Conservation (phyloP, 306 rosid genomes). For the Begonia loranthoides region DNA sequence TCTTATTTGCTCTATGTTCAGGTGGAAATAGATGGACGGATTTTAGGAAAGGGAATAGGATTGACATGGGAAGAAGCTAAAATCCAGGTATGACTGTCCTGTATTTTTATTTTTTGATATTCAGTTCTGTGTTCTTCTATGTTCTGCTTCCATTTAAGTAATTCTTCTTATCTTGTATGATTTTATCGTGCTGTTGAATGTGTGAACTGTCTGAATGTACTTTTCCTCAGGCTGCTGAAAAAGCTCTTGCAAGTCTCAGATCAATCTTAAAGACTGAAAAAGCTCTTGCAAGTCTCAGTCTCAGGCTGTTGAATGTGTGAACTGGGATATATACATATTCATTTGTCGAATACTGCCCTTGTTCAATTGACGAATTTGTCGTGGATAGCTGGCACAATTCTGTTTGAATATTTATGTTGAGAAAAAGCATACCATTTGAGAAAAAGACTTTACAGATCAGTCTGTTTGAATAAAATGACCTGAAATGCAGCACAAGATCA, state of each 20-base stretch:
- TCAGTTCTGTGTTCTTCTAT: background rate
- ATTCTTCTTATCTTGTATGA: background rate
- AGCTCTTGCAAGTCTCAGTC: no score
- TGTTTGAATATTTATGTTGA: no score
- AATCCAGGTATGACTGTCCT: slow-evolving; percentile 39
- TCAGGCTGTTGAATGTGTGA: no score
- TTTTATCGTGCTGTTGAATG: background rate
- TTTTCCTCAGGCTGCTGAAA: slow-evolving; percentile 67
- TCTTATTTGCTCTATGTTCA: slow-evolving; percentile 8
- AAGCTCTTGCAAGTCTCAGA: slow-evolving; percentile 74
- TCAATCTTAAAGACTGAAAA: no score
- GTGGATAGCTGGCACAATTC: no score
- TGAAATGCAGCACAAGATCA: no score
- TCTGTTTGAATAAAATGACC: no score
- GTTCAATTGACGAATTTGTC: no score
- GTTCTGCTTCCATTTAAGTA: background rate
- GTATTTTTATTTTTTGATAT: background rate
- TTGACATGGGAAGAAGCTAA: slow-evolving; percentile 87
- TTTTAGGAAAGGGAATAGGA: slow-evolving; percentile 70
- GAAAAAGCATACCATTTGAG: no score
- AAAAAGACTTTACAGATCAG: no score
- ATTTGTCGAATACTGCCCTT: no score
- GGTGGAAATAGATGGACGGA: slow-evolving; percentile 85
- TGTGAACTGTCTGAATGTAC: slow-evolving; percentile 3
- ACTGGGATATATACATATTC: no score